Evolutionary conservation across 139 green algal genomes (phyloP).

Genomic region (Haematococcus sp.): DNA sequence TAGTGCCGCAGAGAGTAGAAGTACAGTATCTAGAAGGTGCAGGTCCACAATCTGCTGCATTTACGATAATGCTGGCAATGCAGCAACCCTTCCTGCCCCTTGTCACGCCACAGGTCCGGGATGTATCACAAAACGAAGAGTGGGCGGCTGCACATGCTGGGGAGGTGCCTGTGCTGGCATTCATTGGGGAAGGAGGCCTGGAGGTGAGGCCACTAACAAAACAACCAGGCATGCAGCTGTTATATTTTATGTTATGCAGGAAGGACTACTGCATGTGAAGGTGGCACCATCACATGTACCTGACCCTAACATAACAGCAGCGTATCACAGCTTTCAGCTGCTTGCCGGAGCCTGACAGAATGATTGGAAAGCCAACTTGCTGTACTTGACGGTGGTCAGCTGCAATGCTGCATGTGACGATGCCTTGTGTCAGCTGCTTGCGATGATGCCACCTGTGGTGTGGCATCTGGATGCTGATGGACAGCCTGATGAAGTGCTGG

Average conservation of each 20-base stretch:
- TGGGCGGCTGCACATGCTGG: slow-evolving; percentile 38
- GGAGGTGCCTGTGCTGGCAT: slow-evolving; percentile 49
- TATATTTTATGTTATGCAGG: neutral
- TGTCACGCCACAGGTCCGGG: slow-evolving; percentile 37
- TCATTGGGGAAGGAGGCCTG: slow-evolving; percentile 6
- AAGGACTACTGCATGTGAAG: too few species aligned
- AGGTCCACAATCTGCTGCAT: neutral
- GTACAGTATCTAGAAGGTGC: neutral
- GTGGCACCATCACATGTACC: too few species aligned
- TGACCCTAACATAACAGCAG: too few species aligned
- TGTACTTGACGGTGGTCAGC: too few species aligned
- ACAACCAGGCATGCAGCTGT: neutral
- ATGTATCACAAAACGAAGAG: slow-evolving; percentile 34
- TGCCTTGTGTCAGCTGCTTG: too few species aligned
- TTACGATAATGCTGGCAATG: neutral
- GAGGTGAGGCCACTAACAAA: slow-evolving; percentile 5
- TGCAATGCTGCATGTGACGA: too few species aligned
- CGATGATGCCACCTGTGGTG: too few species aligned
- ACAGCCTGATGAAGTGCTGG: too few species aligned
- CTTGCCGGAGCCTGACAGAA: neutral
- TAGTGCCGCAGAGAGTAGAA: neutral
- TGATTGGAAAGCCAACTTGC: too few species aligned
- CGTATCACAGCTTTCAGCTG: too few species aligned
- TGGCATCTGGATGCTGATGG: too few species aligned
- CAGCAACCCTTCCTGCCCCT: neutral